These are phyloP conservation scores for Sutorius eximius DNA, from an alignment of 1,284 basidiomycete genomes.

Conservation along the genomic window DNA sequence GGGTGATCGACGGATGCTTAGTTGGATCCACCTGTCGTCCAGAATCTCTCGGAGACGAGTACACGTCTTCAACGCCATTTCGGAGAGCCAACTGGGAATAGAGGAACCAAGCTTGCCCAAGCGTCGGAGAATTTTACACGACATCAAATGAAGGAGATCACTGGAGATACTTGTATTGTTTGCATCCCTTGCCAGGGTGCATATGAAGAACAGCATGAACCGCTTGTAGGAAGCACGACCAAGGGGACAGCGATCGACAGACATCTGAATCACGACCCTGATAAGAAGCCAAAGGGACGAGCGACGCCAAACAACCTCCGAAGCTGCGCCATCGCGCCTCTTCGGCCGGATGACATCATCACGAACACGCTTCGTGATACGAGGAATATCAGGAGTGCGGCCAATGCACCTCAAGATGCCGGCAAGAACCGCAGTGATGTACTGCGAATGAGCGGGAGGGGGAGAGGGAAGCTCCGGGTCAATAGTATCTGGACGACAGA, in stretches of 20 bases:
- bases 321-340: too few species aligned
- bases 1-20: conserved; percentile 2
- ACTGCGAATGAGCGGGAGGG: conserved; percentile 16
- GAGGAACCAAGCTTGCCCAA: too few species aligned
- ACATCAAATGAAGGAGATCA: too few species aligned
- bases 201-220: conserved; percentile 46
- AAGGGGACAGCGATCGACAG: conserved; percentile 25
- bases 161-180: too few species aligned
- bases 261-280: conserved; percentile 42
- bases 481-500: conserved; percentile 7
- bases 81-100: conserved; percentile 2
- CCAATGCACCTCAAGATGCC: conserved; percentile 36
- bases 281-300: conserved; percentile 40
- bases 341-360: conserved; percentile 17
- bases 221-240: conserved; percentile 40
- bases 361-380: conserved; percentile 34
- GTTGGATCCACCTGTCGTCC: neutral
- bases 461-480: neutral
- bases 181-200: conserved; percentile 3
- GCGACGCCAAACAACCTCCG: conserved; percentile 32
- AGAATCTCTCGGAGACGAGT: conserved; percentile 1
- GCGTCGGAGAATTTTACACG: too few species aligned
- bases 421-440: conserved; percentile 38
- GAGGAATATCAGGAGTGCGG: conserved; percentile 8
- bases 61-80: conserved; percentile 1